These are phyloP conservation scores for Zymoseptoria crescenta DNA, from an alignment of 2,329 filamentous ascomycete species.

Conservation along the genomic window DNA sequence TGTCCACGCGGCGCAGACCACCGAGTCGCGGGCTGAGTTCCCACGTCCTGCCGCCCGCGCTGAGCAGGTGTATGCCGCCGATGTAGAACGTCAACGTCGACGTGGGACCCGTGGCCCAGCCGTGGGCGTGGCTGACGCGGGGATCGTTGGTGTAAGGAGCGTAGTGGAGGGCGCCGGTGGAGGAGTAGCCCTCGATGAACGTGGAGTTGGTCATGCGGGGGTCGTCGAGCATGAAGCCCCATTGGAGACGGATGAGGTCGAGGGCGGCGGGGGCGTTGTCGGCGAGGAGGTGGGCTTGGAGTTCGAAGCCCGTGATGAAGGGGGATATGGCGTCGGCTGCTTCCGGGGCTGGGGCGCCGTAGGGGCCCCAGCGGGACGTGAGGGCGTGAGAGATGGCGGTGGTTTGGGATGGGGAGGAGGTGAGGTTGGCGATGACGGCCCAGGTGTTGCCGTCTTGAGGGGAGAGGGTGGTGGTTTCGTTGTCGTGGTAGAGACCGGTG, in stretches of 20 bases:
- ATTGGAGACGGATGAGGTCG: conserved; percentile 40
- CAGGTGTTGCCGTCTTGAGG: conserved; percentile 40
- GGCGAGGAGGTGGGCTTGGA: conserved; percentile 39
- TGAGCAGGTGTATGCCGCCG: conserved; percentile 37
- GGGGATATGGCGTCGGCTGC: conserved; percentile 42
- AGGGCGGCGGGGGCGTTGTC: conserved; percentile 34
- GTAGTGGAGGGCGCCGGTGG: conserved; percentile 41
- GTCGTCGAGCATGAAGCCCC: conserved; percentile 49
- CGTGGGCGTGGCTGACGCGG: conserved; percentile 43
- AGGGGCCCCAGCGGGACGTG: conserved; percentile 32
- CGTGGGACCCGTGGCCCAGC: conserved; percentile 46
- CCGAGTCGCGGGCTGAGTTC: conserved; percentile 38
- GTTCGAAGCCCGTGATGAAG: conserved; percentile 42
- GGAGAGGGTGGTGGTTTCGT: conserved; percentile 37
- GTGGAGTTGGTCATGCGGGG: conserved; percentile 47
- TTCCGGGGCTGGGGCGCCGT: conserved; percentile 42
- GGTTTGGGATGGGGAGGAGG: conserved; percentile 24
- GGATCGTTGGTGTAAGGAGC: conserved; percentile 44
- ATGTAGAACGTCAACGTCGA: conserved; percentile 39
- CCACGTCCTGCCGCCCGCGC: conserved; percentile 37
- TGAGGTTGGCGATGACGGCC: conserved; percentile 36
- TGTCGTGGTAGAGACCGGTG: conserved; percentile 30
- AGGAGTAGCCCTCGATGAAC: conserved; percentile 46
- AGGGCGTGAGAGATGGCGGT: conserved; percentile 30
- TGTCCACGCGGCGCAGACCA: conserved; percentile 36